Percentiles rank a stretch among this genome's conserved stretches.
Conservation (phyloP, 768 basidiomycete genomes). For the Suillus cothurnatus region DNA sequence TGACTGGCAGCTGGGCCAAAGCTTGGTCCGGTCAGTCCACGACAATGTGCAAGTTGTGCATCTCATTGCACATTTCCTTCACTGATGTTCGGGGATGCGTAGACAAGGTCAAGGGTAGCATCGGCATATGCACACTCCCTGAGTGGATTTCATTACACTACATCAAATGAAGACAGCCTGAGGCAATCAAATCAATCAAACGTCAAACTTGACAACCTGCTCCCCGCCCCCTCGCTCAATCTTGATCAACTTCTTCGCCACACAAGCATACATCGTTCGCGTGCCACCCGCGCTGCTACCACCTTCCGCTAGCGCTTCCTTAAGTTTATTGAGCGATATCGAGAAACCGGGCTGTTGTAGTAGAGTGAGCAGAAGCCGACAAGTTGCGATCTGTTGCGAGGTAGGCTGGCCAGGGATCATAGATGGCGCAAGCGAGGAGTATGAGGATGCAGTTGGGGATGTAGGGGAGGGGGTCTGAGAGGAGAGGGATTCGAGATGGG, state of each 20-base stretch:
- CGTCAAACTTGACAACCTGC: conserved; percentile 74
- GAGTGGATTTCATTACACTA: not conserved
- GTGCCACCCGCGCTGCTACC: conserved; percentile 49
- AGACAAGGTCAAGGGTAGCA: not conserved
- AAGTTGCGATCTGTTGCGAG: conserved; percentile 71
- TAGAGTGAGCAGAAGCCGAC: conserved; percentile 63
- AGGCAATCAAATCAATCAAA: conserved; percentile 39
- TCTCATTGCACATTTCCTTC: not conserved
- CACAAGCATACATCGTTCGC: conserved; percentile 71
- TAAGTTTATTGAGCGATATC: conserved; percentile 63
- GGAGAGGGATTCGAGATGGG: conserved; percentile 59
- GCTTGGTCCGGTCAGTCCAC: not conserved
- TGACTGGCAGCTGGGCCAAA: not conserved
- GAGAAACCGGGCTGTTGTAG: conserved; percentile 56
- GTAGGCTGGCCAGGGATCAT: conserved; percentile 46
- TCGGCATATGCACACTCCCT: not conserved
- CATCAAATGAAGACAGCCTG: not conserved
- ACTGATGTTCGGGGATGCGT: not conserved
- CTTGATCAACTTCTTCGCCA: conserved; percentile 78
- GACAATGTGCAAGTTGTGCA: not conserved
- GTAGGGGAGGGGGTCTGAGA: conserved; percentile 49
- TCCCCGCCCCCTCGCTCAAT: conserved; percentile 77
- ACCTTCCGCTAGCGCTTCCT: conserved; percentile 53
- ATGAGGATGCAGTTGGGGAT: conserved; percentile 59
- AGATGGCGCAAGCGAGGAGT: conserved; percentile 46